Base-by-base conservation (phyloP, 2,329 filamentous ascomycete species). In the Beauveria caledonica region DNA sequence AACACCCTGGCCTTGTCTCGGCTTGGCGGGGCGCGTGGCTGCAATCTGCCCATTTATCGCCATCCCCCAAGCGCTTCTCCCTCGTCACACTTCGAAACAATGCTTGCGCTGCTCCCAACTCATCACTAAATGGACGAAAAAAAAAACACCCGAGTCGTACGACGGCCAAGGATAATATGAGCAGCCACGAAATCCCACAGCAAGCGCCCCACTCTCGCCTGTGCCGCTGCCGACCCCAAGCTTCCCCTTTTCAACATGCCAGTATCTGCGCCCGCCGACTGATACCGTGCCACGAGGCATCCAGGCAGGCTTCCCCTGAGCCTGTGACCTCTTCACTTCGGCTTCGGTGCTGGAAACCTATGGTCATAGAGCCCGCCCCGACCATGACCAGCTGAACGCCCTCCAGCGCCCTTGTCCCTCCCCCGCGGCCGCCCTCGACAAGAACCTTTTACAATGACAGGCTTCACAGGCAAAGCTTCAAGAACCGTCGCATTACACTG, bases 401-500 rank as follows among this genome's bases (percentile, higher is more conserved):
- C 39, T 19, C 39, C 39, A 29, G 19, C 40, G n/a, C n/a, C 40
- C 27, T 39, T 36, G 21, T 42, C 48, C 58, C 49, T 40, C 44
- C 49, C 40, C 36, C 56, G 10, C 27, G n/a, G 49, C 40, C 25
- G 44, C 50, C 21, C 58, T 46, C 42, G 42, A 21, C 40, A 60
- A 33, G 25, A 13, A 10, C 42, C 17, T 23, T 44, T 48, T 13
- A n/a, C 27, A 44, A 46, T 54, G 42, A 60, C 50, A 54, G 40
- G 58, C 58, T 46, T 60, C 58, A 60, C 58, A 60, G 17, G 33
- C 8, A 60, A 15, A 33, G 29, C 50, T 27, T 54, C 58, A 53
- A 27, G 49, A 53, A 48, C 40, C 42, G 4, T 9, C 40, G 9
- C 19, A 60, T 60, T 60, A 60, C 57, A 60, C 57, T n/a, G 40